Percentiles rank a stretch among this genome's conserved stretches.
Evolutionary conservation across 1,139 yeast genomes (phyloP).

Genomic region (Suhomyces chickasaworum): DNA sequence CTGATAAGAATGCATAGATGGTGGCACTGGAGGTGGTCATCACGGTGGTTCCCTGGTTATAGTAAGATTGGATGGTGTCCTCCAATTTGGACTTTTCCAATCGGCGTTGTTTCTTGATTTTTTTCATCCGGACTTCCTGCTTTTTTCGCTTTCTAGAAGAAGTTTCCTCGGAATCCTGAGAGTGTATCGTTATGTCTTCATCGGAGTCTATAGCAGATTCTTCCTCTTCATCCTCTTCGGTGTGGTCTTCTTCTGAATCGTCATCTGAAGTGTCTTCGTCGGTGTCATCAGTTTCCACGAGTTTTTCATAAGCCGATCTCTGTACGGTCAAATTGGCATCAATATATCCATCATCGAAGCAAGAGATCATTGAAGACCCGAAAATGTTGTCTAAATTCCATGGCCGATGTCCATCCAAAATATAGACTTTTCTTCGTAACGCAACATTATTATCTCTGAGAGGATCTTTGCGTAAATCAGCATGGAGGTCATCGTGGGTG

Average conservation of each 20-base stretch:
- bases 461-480: slow-evolving; percentile 17
- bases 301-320: slow-evolving; percentile 54
- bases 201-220: slow-evolving; percentile 27
- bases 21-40: slow-evolving; percentile 77
- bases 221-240: slow-evolving; percentile 25
- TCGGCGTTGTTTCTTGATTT: slow-evolving; percentile 34
- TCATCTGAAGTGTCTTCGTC: slow-evolving; percentile 30
- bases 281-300: slow-evolving; percentile 41
- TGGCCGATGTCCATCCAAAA: slow-evolving; percentile 91
- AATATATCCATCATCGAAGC: slow-evolving; percentile 85
- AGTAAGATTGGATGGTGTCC: slow-evolving; percentile 69
- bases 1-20: slow-evolving; percentile 74
- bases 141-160: slow-evolving; percentile 34
- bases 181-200: slow-evolving; percentile 26
- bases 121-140: slow-evolving; percentile 30
- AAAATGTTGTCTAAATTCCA: slow-evolving; percentile 94
- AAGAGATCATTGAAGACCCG: slow-evolving; percentile 77
- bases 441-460: slow-evolving; percentile 15
- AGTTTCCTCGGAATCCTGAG: slow-evolving; percentile 39
- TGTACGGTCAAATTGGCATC: slow-evolving; percentile 57
- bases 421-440: slow-evolving; percentile 60
- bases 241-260: slow-evolving; percentile 12
- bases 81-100: slow-evolving; percentile 49
- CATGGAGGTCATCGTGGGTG: slow-evolving; percentile 14
- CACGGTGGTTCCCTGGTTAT: slow-evolving; percentile 79